These are phyloP conservation scores for Naganishia cerealis DNA, from an alignment of 1,284 basidiomycete species.

Conservation along the genomic window DNA sequence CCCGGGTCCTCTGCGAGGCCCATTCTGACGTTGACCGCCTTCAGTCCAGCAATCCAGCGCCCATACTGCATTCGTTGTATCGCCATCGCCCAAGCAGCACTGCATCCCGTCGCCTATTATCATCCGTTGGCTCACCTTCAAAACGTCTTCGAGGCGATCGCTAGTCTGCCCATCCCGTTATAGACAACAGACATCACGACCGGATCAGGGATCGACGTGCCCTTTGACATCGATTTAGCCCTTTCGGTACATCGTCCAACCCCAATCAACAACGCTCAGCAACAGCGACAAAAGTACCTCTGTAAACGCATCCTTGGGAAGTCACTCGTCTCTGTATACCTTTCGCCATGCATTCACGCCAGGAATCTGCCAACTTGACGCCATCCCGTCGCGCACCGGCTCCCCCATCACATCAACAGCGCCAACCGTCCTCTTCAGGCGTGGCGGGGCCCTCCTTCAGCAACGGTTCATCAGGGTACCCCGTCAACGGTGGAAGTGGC, in stretches of 20 bases:
- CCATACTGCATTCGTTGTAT: background rate
- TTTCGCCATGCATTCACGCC: slow-evolving; percentile 23
- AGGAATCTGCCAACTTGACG: slow-evolving; percentile 28
- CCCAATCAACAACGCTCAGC: background rate
- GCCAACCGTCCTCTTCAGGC: slow-evolving; percentile 16
- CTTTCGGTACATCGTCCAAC: slow-evolving; percentile 1
- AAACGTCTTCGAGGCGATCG: background rate
- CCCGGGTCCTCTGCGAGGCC: slow-evolving; percentile 3
- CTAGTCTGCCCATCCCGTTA: background rate
- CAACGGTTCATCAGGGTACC: slow-evolving; percentile 11
- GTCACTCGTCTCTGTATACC: background rate
- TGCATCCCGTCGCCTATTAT: background rate
- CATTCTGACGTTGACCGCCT: background rate
- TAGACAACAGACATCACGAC: background rate
- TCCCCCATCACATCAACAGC: slow-evolving; percentile 15
- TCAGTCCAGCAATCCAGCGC: background rate
- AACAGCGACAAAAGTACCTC: background rate
- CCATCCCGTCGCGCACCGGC: slow-evolving; percentile 32
- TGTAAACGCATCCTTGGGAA: background rate
- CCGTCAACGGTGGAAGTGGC: background rate
- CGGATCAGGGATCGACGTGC: background rate
- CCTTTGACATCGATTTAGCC: background rate
- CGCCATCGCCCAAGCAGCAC: no score
- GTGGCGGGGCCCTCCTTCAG: slow-evolving; percentile 2
- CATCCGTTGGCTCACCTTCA: background rate